Evolutionary conservation across 257 asterid species (phyloP).

Genomic region (Anisodus acutangulus): DNA sequence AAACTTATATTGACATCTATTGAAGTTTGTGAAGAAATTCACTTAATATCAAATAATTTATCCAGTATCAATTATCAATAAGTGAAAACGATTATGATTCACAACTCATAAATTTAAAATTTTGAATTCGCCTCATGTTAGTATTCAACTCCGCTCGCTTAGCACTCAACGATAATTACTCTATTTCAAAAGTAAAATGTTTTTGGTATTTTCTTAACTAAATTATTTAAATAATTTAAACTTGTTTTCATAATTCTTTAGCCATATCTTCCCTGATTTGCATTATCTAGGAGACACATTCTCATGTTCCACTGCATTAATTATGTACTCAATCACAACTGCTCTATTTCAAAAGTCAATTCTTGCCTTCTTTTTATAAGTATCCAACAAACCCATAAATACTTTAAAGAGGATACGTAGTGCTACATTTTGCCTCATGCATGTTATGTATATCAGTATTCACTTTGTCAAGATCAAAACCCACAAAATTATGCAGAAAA

Average conservation of each 20-base stretch:
- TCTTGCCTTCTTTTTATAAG: background rate
- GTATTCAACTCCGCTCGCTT: too few relatives aligned
- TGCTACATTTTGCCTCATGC: conserved; percentile 2
- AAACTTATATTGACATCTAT: too few relatives aligned
- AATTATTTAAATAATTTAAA: background rate
- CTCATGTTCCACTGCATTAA: conserved; percentile 28
- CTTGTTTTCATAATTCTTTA: background rate
- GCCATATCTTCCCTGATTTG: conserved; percentile 6
- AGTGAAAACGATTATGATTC: too few relatives aligned
- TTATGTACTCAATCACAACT: conserved; percentile 21
- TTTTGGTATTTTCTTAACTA: conserved; percentile 13
- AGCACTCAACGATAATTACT: background rate
- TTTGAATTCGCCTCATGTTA: too few relatives aligned
- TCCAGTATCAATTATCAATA: too few relatives aligned
- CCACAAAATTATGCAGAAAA: too few relatives aligned
- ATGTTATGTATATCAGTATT: background rate
- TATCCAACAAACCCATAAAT: background rate
- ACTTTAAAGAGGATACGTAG: background rate
- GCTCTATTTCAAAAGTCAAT: conserved; percentile 22
- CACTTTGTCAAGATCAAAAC: too few relatives aligned
- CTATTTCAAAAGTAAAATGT: background rate
- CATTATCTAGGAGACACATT: conserved; percentile 22
- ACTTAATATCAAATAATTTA: too few relatives aligned
- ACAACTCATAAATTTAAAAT: too few relatives aligned
- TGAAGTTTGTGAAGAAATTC: too few relatives aligned